Evolutionary conservation across 257 asterid genomes (phyloP), one percentile per base, ranked within the genome.

Genomic region (Avicennia marina): DNA sequence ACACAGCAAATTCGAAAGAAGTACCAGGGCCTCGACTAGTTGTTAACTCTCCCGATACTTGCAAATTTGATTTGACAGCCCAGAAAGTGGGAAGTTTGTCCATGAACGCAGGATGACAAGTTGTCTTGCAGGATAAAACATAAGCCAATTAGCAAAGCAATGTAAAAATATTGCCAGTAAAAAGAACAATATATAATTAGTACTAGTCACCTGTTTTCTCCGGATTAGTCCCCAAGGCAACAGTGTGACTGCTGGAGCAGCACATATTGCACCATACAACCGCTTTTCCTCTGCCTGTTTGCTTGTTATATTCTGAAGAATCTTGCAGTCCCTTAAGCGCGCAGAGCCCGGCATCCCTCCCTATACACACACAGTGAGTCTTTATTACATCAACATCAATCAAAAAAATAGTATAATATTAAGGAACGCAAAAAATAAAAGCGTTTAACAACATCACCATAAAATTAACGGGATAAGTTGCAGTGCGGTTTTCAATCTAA

Each of bases 261-360:
- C 93, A 80, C 90, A 88, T 55, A 91, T 91, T 22, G 98, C 98
- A 49, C 82, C 87, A 43, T 85, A 91, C 48, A 83, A 63, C 59
- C 96, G 69, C 57, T 83, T 83, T 26, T 71, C 79, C 63, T 85
- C 96, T 8, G 89, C 98, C 22, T 91, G 96, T 53, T 70, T 85
- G 62, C 51, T 71, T n/a, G 94, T 91, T 69, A 91, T 88, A 24
- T 75, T 68, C 57, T 72, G 76, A 48, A 91, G 95, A 66, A 75
- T 58, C 76, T 73, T 66, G 63, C 81, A 65, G 68, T 85, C 96
- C 69, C 98, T 74, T 56, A 91, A 73, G 42, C 96, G 95, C 9
- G 88, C 88, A 33, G 98, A 83, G 45, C 98, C 96, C 1, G 98
- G 98, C 98, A 91, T 88, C 66, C 98, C 98, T 59, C 98, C 98